Evolutionary conservation across 495 filamentous ascomycete species (phyloP).

Genomic region (Halenospora varia): DNA sequence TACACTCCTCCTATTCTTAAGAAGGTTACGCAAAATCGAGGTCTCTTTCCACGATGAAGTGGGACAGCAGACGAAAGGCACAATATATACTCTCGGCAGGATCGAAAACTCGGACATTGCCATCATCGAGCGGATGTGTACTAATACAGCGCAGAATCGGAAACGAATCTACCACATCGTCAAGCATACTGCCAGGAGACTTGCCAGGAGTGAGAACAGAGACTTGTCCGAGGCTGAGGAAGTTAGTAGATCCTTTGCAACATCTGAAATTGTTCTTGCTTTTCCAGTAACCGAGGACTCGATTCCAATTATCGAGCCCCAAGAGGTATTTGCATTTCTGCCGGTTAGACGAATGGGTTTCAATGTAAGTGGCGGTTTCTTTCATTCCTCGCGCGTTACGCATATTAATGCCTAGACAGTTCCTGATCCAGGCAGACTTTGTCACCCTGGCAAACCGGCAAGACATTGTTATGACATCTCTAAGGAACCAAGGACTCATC

Average conservation of each 20-base stretch:
- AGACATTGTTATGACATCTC: constrained; percentile 15
- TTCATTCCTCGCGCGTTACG: constrained; percentile 4
- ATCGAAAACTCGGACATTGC: background rate
- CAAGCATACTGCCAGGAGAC: background rate
- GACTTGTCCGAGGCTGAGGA: background rate
- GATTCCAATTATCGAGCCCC: constrained; percentile 1
- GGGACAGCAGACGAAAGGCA: background rate
- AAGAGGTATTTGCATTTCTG: constrained; percentile 10
- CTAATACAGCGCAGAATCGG: background rate
- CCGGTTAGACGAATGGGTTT: constrained; percentile 7
- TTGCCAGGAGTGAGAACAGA: background rate
- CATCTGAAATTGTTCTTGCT: constrained; percentile 8
- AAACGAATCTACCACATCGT: background rate
- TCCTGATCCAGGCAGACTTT: background rate
- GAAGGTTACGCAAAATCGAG: background rate
- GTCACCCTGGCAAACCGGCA: background rate
- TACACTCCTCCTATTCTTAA: constrained; percentile 11
- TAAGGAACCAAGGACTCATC: constrained; percentile 19
- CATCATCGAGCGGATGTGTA: background rate
- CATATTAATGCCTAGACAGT: constrained; percentile 21
- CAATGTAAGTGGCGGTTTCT: constrained; percentile 4
- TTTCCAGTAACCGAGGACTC: constrained; percentile 1
- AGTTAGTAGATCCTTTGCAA: background rate
- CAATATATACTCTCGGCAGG: background rate
- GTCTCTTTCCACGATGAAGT: background rate